A percentile compares a stretch with the other conserved stretches of the same genome.
Conservation (phyloP, 352 stramenopile species). For the Phytophthora agathidicida region DNA sequence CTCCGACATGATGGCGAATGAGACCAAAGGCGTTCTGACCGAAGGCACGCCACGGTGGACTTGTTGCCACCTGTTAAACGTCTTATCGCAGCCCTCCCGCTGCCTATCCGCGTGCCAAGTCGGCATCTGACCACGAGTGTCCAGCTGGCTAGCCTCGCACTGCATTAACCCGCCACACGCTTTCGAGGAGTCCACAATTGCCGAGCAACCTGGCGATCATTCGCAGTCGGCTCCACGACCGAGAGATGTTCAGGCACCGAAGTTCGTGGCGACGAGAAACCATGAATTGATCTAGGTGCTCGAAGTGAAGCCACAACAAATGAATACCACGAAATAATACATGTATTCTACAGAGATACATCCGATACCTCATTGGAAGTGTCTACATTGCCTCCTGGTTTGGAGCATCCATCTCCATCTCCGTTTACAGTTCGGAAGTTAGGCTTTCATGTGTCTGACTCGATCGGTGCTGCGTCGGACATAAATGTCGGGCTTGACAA, state of each 20-base stretch:
- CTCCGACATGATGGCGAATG: constrained; percentile 30
- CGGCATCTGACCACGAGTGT: constrained; percentile 21
- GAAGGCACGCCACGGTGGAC: constrained; percentile 17
- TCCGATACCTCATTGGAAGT: neutral
- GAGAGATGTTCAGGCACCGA: neutral
- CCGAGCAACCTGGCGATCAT: constrained; percentile 12
- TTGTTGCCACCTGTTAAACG: constrained; percentile 24
- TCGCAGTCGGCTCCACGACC: constrained; percentile 1
- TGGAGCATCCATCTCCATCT: neutral
- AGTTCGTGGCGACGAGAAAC: constrained; percentile 1
- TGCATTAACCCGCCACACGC: constrained; percentile 19
- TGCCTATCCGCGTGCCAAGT: constrained; percentile 30
- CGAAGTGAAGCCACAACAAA: constrained; percentile 8
- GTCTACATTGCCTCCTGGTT: neutral
- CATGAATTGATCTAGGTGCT: neutral
- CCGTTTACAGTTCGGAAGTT: constrained; percentile 1
- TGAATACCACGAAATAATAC: neutral
- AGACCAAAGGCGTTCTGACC: constrained; percentile 11
- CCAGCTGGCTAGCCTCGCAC: constrained; percentile 19
- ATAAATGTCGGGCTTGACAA: neutral
- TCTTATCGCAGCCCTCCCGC: constrained; percentile 33
- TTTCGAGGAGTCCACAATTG: constrained; percentile 28
- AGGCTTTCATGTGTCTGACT: constrained; percentile 16
- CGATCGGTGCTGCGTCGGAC: neutral
- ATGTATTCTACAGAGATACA: too few species aligned